A percentile compares a stretch with the other conserved stretches of the same genome.
These are phyloP conservation scores for Narthecium ossifragum DNA, from an alignment of 106 monocot genomes.

Conservation along the genomic window DNA sequence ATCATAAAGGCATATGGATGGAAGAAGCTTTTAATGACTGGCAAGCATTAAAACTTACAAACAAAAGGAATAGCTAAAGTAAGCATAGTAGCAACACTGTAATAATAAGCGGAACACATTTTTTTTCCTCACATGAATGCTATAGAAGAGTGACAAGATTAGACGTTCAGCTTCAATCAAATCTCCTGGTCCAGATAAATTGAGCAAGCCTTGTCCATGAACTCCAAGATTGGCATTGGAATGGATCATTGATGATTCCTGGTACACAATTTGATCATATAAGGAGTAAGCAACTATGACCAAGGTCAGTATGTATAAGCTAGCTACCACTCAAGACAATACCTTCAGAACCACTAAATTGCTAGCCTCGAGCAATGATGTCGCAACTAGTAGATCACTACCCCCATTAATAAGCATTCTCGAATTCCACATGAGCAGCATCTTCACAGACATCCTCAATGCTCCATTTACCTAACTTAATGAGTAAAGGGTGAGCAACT, in stretches of 20 bases:
- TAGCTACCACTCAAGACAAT: not conserved
- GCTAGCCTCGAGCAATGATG: slow-evolving; percentile 93
- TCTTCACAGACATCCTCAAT: slow-evolving; percentile 92
- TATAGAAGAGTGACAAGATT: slow-evolving; percentile 90
- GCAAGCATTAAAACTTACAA: too few species aligned
- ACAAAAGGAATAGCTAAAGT: slow-evolving; percentile 3
- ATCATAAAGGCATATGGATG: too few species aligned
- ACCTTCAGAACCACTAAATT: slow-evolving; percentile 97
- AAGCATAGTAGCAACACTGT: not conserved
- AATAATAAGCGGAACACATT: not conserved
- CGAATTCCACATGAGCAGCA: slow-evolving; percentile 99
- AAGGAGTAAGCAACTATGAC: too few species aligned
- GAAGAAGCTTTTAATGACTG: too few species aligned
- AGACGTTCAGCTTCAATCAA: slow-evolving; percentile 86
- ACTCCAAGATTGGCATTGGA: slow-evolving; percentile 94
- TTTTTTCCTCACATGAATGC: slow-evolving; percentile 55
- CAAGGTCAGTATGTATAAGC: too few species aligned
- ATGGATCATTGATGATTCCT: slow-evolving; percentile 88
- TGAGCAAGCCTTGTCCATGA: slow-evolving; percentile 95
- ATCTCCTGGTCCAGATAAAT: slow-evolving; percentile 88
- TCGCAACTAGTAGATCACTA: slow-evolving; percentile 71
- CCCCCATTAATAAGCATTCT: slow-evolving; percentile 83
- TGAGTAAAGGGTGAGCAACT: too few species aligned
- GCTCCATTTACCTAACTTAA: slow-evolving; percentile 83
- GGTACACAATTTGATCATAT: too few species aligned